phyloP scores from a whole-genome alignment of 495 filamentous ascomycete genomes.

The Podospora pseudocomata region DNA sequence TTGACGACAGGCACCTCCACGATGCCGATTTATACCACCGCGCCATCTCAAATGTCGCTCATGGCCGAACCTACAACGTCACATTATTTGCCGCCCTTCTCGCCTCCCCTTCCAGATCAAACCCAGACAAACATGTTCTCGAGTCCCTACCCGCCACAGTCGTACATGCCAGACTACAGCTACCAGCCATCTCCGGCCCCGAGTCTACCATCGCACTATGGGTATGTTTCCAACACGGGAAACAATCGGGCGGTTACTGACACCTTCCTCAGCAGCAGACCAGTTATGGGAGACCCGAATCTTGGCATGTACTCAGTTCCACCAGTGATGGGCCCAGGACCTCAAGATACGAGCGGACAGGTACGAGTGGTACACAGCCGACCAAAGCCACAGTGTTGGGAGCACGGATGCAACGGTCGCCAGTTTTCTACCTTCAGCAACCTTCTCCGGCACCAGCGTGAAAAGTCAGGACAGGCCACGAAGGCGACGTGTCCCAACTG shows the following conservation, averaged over 20 bases:
- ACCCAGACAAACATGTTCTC: constrained; percentile 37
- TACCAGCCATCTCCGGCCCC: constrained; percentile 39
- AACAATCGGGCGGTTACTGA: background rate
- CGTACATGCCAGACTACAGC: constrained; percentile 38
- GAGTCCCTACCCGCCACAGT: constrained; percentile 26
- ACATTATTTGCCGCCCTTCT: constrained; percentile 44
- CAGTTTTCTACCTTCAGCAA: constrained; percentile 97
- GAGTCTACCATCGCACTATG: constrained; percentile 44
- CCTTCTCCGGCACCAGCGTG: constrained; percentile 84
- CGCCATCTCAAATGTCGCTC: constrained; percentile 43
- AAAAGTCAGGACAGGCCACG: constrained; percentile 82
- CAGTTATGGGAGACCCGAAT: constrained; percentile 37
- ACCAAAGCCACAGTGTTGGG: constrained; percentile 91
- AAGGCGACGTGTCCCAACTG: constrained; percentile 86
- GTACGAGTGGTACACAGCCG: constrained; percentile 69
- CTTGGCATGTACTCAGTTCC: constrained; percentile 45
- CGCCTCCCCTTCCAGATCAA: constrained; percentile 42
- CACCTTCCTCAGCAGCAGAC: constrained; percentile 24
- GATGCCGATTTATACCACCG: constrained; percentile 47
- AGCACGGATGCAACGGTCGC: constrained; percentile 90
- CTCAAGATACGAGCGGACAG: constrained; percentile 42
- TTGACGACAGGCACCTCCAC: constrained; percentile 34
- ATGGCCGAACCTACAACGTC: constrained; percentile 42
- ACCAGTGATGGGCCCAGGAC: constrained; percentile 26
- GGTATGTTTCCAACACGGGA: constrained; percentile 28